Evolutionary conservation across 805 yeast genomes (phyloP), one percentile per base, ranked within the genome.

Genomic region (Schizosaccharomyces osmophilus): DNA sequence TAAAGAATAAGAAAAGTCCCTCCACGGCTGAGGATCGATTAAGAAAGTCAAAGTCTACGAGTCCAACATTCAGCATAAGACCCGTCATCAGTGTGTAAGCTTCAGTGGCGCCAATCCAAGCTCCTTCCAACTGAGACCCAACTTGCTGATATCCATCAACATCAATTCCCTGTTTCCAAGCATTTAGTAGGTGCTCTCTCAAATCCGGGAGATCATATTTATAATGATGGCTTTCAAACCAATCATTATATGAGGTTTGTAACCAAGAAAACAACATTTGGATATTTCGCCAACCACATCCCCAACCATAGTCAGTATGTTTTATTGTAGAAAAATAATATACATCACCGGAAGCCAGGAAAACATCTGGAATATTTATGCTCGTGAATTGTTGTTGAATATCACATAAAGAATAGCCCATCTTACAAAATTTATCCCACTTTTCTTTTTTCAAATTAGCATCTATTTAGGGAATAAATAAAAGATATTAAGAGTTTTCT

Each of bases 201-300:
- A 29, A 29, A 17, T 22, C 22, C 8, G 22, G 22, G 24, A 45
- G 22, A 6, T 45, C 51, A 45, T 45, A 45, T 19, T 45, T 45
- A 17, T 24, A 19, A 45, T 4, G 26, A 15, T 45, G 22, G 4
- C 24, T n/a, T 45, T 45, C 26, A n/a, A 45, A 45, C 51, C 51
- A 45, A 4, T n/a, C 13, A 19, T 8, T n/a, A 45, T 45, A 19
- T n/a, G 51, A 19, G 1, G 22, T 19, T 45, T 45, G 45, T 15
- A 58, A 26, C 22, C 31, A 58, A 2, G 45, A 31, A 15, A 58
- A n/a, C 51, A 58, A 42, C 60, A 58, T 58, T 58, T 58, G 60
- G 3, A 39, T 39, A 31, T 58, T 58, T 24, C 60, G 60, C 24
- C 24, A 58, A 24, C 60, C 60, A 41, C 60, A 58, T 11, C 60